Evolutionary conservation across 495 filamentous ascomycete genomes (phyloP).

Genomic region (Ramalina peruviana): DNA sequence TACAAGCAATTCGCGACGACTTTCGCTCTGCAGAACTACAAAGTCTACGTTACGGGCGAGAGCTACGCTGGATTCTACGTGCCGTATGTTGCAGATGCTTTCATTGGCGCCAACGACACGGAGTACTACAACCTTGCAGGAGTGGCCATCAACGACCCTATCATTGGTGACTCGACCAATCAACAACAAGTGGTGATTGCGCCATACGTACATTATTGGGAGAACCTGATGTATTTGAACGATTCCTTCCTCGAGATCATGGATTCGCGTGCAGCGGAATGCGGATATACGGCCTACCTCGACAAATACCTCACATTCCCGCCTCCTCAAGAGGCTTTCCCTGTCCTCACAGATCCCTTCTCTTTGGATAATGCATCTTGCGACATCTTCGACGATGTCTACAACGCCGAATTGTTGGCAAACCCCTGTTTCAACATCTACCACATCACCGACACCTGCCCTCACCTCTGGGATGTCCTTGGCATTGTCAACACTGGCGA

Average conservation of each 20-base stretch:
- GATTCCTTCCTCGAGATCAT: slow-evolving; percentile 47
- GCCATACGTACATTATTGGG: slow-evolving; percentile 42
- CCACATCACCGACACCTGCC: slow-evolving; percentile 61
- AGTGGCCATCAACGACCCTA: slow-evolving; percentile 57
- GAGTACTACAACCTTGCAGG: slow-evolving; percentile 53
- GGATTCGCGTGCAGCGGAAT: slow-evolving; percentile 37
- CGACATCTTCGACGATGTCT: slow-evolving; percentile 42
- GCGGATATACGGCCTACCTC: slow-evolving; percentile 52
- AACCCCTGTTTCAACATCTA: slow-evolving; percentile 80
- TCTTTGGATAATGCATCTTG: slow-evolving; percentile 28
- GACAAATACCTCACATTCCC: slow-evolving; percentile 52
- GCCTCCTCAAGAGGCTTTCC: slow-evolving; percentile 49
- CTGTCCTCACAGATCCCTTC: slow-evolving; percentile 33
- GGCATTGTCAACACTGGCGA: slow-evolving; percentile 49
- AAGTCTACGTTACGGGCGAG: slow-evolving; percentile 57
- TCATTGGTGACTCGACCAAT: slow-evolving; percentile 36
- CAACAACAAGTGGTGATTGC: slow-evolving; percentile 21
- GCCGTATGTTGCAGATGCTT: slow-evolving; percentile 63
- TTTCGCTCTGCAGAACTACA: slow-evolving; percentile 46
- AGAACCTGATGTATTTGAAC: slow-evolving; percentile 49
- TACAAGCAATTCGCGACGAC: slow-evolving; percentile 57
- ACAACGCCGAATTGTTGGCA: slow-evolving; percentile 36
- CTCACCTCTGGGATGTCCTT: slow-evolving; percentile 56
- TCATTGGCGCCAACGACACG: slow-evolving; percentile 55
- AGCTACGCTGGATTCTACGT: slow-evolving; percentile 66